A percentile compares a stretch with the other conserved stretches of the same genome.
Evolutionary conservation across 2,329 filamentous ascomycete genomes (phyloP).

Genomic region (Epichloe baconii): DNA sequence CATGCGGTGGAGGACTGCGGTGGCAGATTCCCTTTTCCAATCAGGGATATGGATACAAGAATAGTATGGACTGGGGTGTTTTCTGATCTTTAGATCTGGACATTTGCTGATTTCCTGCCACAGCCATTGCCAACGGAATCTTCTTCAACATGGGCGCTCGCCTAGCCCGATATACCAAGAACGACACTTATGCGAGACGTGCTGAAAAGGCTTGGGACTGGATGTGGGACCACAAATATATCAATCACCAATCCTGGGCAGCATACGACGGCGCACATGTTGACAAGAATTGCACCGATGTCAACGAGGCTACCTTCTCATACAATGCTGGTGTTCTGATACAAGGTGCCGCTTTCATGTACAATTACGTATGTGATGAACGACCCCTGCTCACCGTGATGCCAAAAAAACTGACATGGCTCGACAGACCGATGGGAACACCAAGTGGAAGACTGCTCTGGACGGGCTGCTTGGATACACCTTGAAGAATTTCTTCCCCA

Average conservation of each 20-base stretch:
- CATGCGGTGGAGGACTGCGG: constrained; percentile 56
- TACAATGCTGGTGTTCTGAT: constrained; percentile 52
- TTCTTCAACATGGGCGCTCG: constrained; percentile 56
- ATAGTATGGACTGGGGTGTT: constrained; percentile 26
- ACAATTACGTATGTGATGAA: constrained; percentile 39
- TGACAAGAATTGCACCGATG: constrained; percentile 42
- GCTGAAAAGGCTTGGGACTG: constrained; percentile 52
- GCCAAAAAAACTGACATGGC: constrained; percentile 7
- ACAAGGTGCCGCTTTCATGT: constrained; percentile 54
- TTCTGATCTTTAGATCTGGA: background rate
- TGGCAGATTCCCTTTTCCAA: constrained; percentile 72
- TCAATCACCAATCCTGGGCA: constrained; percentile 45
- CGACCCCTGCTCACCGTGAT: no score
- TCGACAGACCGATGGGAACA: constrained; percentile 34
- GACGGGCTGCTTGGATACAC: constrained; percentile 40
- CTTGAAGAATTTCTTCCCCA: constrained; percentile 38
- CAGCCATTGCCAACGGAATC: constrained; percentile 46
- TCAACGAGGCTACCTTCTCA: constrained; percentile 52
- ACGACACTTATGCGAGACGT: constrained; percentile 49
- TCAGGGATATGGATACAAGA: constrained; percentile 65
- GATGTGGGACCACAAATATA: constrained; percentile 39
- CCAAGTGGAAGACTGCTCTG: constrained; percentile 42
- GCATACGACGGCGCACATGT: constrained; percentile 53
- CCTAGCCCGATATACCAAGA: constrained; percentile 56
- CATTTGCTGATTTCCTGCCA: background rate